Conservation (phyloP, 2,329 filamentous ascomycete genomes). For the Orbilia ellipsospora region DNA sequence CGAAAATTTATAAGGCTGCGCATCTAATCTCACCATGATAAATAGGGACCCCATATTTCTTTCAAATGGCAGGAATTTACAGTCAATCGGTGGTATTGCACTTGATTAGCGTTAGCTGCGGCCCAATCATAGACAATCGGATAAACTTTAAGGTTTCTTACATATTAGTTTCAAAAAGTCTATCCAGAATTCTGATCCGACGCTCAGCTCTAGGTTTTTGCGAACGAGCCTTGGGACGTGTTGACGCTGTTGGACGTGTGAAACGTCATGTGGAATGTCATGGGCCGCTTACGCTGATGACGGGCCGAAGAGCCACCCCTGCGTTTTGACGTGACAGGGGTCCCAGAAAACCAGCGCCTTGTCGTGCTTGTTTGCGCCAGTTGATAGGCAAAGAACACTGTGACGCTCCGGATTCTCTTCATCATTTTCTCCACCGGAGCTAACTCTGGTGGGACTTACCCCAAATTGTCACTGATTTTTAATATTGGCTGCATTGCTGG, state of each 20-base stretch:
- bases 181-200: no score
- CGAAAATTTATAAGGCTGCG: no score
- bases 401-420: slow-evolving; percentile 3
- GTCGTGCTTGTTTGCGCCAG: slow-evolving; percentile 8
- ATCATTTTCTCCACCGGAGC: no score
- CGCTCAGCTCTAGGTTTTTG: no score
- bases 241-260: slow-evolving; percentile 33
- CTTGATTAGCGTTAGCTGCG: no score
- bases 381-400: slow-evolving; percentile 17
- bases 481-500: background rate
- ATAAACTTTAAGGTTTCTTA: no score
- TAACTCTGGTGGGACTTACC: slow-evolving; percentile 2
- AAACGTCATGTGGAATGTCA: slow-evolving; percentile 52
- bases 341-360: background rate
- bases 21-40: no score
- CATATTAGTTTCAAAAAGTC: no score
- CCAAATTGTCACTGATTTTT: slow-evolving; percentile 9
- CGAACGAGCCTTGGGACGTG: background rate
- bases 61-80: no score
- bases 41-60: no score
- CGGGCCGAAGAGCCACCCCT: slow-evolving; percentile 55
- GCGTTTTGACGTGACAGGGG: slow-evolving; percentile 48
- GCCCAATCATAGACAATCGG: no score
- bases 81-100: no score
- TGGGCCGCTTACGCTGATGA: slow-evolving; percentile 52